Percentiles rank a stretch among this genome's conserved stretches.
Evolutionary conservation across 768 basidiomycete species (phyloP).

Genomic region (Melanogaster broomeanus): DNA sequence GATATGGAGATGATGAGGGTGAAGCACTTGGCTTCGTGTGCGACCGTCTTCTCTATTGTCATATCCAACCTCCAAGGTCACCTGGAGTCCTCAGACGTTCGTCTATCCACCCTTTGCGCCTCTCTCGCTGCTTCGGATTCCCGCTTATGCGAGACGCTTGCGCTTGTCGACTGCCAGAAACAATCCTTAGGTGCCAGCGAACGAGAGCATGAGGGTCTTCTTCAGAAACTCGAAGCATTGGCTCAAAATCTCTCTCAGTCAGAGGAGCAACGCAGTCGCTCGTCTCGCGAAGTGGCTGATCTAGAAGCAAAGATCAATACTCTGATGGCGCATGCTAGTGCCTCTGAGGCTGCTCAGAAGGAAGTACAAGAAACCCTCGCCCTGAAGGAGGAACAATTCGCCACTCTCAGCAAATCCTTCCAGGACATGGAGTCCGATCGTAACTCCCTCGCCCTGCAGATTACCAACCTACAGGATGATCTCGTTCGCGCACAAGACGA

Average conservation of each 20-base stretch:
- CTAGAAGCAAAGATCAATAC: conserved; percentile 35
- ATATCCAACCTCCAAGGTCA: conserved; percentile 40
- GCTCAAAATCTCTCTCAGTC: conserved; percentile 38
- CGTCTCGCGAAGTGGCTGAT: conserved; percentile 35
- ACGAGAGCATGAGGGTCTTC: conserved; percentile 23
- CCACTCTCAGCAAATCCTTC: conserved; percentile 45
- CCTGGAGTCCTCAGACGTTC: conserved; percentile 21
- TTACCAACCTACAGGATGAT: conserved; percentile 64
- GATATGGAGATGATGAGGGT: conserved; percentile 14
- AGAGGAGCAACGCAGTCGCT: conserved; percentile 17
- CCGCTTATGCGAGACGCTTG: conserved; percentile 13
- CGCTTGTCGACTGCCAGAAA: conserved; percentile 21
- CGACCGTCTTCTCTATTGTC: conserved; percentile 39
- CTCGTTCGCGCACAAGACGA: conserved; percentile 54
- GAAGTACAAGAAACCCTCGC: conserved; percentile 33
- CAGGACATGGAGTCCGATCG: conserved; percentile 66
- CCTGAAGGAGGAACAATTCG: conserved; percentile 42
- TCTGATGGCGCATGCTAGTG: conserved; percentile 33
- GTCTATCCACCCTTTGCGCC: conserved; percentile 8
- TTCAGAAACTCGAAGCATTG: conserved; percentile 35
- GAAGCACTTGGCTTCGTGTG: conserved; percentile 34
- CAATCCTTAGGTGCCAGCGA: conserved; percentile 15
- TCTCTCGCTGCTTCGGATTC: conserved; percentile 18
- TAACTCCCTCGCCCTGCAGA: conserved; percentile 62
- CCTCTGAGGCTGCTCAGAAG: conserved; percentile 35